A percentile compares a stretch with the other conserved stretches of the same genome.
Conservation (phyloP, 2,329 filamentous ascomycete species). For the Davidsoniella eucalypti region DNA sequence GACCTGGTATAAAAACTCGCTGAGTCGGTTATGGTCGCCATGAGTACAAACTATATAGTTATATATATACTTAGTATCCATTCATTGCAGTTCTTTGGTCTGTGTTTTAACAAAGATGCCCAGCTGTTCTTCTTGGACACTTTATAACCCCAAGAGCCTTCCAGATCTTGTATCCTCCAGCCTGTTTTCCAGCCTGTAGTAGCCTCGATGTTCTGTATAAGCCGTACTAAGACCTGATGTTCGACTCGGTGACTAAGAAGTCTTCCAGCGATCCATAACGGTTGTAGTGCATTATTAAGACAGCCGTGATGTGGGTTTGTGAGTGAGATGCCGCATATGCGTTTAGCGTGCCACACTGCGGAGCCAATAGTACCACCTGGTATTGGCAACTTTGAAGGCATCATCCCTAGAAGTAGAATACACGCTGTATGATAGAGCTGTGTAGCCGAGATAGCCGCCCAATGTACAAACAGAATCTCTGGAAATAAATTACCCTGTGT, state of each 20-base stretch:
- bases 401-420: conserved; percentile 32
- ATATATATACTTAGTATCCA: no score
- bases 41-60: neutral
- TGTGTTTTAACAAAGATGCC: no score
- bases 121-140: conserved; percentile 14
- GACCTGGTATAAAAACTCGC: conserved; percentile 7
- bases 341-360: conserved; percentile 36
- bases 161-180: conserved; percentile 36
- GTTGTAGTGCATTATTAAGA: conserved; percentile 41
- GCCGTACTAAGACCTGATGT: conserved; percentile 23
- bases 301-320: conserved; percentile 39
- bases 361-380: conserved; percentile 21
- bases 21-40: conserved; percentile 5
- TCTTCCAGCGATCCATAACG: conserved; percentile 38
- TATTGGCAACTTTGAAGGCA: conserved; percentile 18
- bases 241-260: conserved; percentile 34
- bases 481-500: conserved; percentile 29
- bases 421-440: conserved; percentile 41
- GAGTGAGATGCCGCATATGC: conserved; percentile 38
- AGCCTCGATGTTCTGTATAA: conserved; percentile 33
- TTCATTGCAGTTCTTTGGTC: no score
- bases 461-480: conserved; percentile 34
- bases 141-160: conserved; percentile 25
- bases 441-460: conserved; percentile 38
- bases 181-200: conserved; percentile 36